phyloP scores from a whole-genome alignment of 352 stramenopile species.

The Stephanocyclus meneghinianus region DNA sequence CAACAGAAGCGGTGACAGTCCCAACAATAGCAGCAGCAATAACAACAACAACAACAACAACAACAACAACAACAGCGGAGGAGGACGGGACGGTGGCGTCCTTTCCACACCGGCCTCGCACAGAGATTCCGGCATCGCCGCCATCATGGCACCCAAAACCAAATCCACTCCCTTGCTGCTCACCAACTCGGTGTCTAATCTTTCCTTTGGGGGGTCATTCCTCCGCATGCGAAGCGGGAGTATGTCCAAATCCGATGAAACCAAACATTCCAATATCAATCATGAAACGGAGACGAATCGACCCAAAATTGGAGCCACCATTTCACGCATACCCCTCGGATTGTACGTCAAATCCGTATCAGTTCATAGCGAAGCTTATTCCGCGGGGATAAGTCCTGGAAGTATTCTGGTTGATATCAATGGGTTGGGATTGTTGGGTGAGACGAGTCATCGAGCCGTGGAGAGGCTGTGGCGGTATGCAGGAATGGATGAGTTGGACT shows the following conservation, averaged over 20 bases:
- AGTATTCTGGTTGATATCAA: conserved; percentile 74
- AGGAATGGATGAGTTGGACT: conserved; percentile 28
- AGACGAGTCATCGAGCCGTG: conserved; percentile 64
- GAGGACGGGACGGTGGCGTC: too few relatives aligned
- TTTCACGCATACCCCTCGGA: conserved; percentile 65
- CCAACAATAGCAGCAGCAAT: background rate
- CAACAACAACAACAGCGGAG: too few relatives aligned
- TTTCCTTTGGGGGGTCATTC: background rate
- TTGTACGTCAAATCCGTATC: conserved; percentile 64
- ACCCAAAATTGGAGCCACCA: conserved; percentile 67
- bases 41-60: conserved; percentile 2
- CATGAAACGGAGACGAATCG: background rate
- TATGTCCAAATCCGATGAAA: background rate
- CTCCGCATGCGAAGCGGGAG: background rate
- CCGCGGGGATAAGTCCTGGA: conserved; percentile 53
- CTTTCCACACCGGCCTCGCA: background rate
- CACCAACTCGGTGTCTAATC: background rate
- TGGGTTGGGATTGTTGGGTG: conserved; percentile 65
- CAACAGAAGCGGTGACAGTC: conserved; percentile 3
- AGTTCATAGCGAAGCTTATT: conserved; percentile 57
- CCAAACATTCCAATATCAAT: background rate
- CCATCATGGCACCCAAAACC: background rate
- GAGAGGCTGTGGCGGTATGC: conserved; percentile 80
- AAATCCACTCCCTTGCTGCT: background rate
- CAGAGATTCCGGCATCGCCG: background rate